These are phyloP conservation scores for Mycena metata DNA, from an alignment of 768 basidiomycete species.

Conservation along the genomic window DNA sequence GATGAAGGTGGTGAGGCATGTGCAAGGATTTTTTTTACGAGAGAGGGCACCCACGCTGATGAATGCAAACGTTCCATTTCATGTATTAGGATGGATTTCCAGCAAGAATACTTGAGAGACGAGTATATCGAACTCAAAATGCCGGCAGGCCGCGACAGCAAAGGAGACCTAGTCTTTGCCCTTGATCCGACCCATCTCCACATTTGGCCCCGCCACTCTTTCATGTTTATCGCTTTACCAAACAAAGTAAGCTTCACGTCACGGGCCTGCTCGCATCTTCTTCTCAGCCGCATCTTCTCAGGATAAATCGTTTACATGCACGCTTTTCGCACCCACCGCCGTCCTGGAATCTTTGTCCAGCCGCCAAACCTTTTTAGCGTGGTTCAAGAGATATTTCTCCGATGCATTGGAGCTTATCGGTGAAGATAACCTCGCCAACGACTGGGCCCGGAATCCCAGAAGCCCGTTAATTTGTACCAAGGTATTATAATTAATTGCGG, in stretches of 20 bases:
- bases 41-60: constrained; percentile 35
- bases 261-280: constrained; percentile 39
- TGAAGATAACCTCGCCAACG: constrained; percentile 78
- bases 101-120: constrained; percentile 95
- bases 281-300: constrained; percentile 55
- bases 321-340: constrained; percentile 88
- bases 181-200: constrained; percentile 97
- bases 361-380: constrained; percentile 68
- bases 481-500: constrained; percentile 64
- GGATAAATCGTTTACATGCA: constrained; percentile 98
- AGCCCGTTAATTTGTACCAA: constrained; percentile 93
- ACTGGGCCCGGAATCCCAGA: constrained; percentile 88
- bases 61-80: constrained; percentile 22
- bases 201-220: constrained; percentile 99
- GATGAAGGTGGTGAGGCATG: constrained; percentile 94
- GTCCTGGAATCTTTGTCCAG: constrained; percentile 78
- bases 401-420: constrained; percentile 92
- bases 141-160: constrained; percentile 78
- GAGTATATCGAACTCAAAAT: constrained; percentile 98
- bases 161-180: constrained; percentile 77
- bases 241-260: constrained; percentile 80
- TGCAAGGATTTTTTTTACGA: constrained; percentile 44
- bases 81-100: constrained; percentile 86
- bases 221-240: constrained; percentile 99
- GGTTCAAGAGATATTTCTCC: constrained; percentile 89